Percentiles rank a stretch among this genome's conserved stretches.
Conservation (phyloP, 768 basidiomycete genomes). For the Kwoniella botswanensis region DNA sequence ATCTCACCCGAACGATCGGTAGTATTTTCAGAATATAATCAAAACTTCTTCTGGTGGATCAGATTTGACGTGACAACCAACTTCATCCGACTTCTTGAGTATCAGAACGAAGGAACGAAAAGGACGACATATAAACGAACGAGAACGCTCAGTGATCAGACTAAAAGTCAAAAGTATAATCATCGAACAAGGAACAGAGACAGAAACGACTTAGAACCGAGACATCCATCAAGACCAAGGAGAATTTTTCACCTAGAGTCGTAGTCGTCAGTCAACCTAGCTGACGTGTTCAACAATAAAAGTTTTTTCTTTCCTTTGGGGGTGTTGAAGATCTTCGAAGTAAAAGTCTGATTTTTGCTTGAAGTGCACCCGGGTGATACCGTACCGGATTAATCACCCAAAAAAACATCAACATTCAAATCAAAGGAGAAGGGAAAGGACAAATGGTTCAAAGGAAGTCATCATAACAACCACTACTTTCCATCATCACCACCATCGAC, state of each 20-base stretch:
- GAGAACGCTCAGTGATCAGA: too few species aligned
- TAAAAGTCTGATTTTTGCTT: neutral
- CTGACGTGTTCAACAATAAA: neutral
- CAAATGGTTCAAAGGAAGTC: neutral
- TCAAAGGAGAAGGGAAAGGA: slow-evolving; percentile 1
- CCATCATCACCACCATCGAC: neutral
- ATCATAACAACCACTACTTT: neutral
- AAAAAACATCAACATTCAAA: neutral
- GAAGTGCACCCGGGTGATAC: neutral
- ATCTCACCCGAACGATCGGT: neutral
- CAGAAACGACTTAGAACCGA: neutral
- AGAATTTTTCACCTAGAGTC: neutral
- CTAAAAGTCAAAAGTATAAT: neutral
- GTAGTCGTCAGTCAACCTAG: neutral
- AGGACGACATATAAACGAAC: neutral
- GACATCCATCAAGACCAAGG: neutral
- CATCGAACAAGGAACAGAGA: neutral
- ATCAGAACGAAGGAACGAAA: neutral
- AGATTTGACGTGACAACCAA: slow-evolving; percentile 4
- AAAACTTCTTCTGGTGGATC: neutral
- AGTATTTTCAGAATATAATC: neutral
- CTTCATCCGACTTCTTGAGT: neutral
- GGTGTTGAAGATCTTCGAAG: neutral
- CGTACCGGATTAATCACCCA: neutral
- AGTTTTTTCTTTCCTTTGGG: neutral